Base-by-base conservation (phyloP, 176 grass and related monocot genomes). In the Tillandsia leiboldiana region DNA sequence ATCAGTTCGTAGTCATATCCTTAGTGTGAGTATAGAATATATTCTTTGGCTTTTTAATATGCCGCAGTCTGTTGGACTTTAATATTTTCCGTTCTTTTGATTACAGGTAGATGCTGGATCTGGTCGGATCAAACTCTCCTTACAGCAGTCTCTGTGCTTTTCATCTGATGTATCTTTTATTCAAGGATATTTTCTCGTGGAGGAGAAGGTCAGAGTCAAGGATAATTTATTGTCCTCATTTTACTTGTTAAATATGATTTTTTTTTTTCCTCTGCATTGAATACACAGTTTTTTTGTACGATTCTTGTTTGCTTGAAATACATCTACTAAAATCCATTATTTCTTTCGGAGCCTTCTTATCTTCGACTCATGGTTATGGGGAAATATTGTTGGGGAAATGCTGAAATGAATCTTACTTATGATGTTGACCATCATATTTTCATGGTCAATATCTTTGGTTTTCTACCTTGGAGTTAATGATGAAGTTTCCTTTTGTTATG, bases 111-210 rank as follows among this genome's bases (percentile, higher is more conserved):
- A 90, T 78, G 62, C 71, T 17, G 93, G 92, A 69, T 76, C 83
- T 85, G 78, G 83, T 51, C 79, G 93, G 73, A 77, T 97, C 53
- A 97, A 97, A 69, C 73, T 97, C 56, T 81, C 93, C 50, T 80
- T 97, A 64, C 86, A 92, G 68, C 89, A 90, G 64, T 97, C 89
- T 61, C 76, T 97, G 75, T 97, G 93, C 63, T 79, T 82, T 73
- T 87, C 93, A 72, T 28, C 62, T 22, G 84, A 85, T 83, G 73
- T 75, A 81, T 92, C 93, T 69, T 92, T 92, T 81, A 79, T 97
- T 80, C 81, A 69, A 79, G 86, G 74, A 83, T 97, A 90, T 66
- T 92, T 97, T 73, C 82, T 92, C 83, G 48, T 78, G 57, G 89
- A 97, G 67, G 81, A 87, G 64, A 92, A 97, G 86, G 93, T 97